These are phyloP conservation scores for Umbelopsis vinacea DNA, from an alignment of 192 early-diverging fungal species.

Conservation along the genomic window DNA sequence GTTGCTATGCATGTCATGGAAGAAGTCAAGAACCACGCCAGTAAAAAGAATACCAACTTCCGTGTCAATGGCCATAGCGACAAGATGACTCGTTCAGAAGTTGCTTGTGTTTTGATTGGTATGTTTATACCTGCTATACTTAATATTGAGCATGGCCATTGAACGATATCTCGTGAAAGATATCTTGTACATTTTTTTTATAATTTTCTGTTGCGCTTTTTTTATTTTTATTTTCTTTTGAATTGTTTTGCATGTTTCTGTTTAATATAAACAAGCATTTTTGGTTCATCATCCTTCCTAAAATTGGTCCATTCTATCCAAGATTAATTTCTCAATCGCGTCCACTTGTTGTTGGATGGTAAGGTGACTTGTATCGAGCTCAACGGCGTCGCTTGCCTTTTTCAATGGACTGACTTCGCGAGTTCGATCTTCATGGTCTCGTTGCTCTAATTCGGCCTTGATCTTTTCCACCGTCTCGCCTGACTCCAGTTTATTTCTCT, in stretches of 20 bases:
- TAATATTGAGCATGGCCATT: slow-evolving; percentile 39
- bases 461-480: slow-evolving; percentile 51
- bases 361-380: slow-evolving; percentile 73
- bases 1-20: slow-evolving; percentile 81
- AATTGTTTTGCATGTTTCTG: not conserved
- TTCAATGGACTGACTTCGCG: slow-evolving; percentile 69
- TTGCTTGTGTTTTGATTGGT: slow-evolving; percentile 28
- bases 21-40: slow-evolving; percentile 44
- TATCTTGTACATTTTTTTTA: slow-evolving; percentile 4
- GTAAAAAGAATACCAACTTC: not conserved
- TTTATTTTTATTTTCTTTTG: not conserved
- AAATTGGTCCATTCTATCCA: slow-evolving; percentile 48
- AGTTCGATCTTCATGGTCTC: slow-evolving; percentile 72
- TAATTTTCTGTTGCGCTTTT: not conserved
- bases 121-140: slow-evolving; percentile 41
- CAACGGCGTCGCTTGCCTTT: slow-evolving; percentile 72
- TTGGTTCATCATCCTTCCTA: not conserved
- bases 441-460: slow-evolving; percentile 61
- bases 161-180: not conserved
- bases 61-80: not conserved
- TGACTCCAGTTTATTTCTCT: slow-evolving; percentile 30
- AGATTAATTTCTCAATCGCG: slow-evolving; percentile 57
- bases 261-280: slow-evolving; percentile 10
- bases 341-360: slow-evolving; percentile 72
- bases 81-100: slow-evolving; percentile 18